These are phyloP conservation scores for Leucocoprinus sp. DNA, from an alignment of 768 basidiomycete species.

Conservation along the genomic window DNA sequence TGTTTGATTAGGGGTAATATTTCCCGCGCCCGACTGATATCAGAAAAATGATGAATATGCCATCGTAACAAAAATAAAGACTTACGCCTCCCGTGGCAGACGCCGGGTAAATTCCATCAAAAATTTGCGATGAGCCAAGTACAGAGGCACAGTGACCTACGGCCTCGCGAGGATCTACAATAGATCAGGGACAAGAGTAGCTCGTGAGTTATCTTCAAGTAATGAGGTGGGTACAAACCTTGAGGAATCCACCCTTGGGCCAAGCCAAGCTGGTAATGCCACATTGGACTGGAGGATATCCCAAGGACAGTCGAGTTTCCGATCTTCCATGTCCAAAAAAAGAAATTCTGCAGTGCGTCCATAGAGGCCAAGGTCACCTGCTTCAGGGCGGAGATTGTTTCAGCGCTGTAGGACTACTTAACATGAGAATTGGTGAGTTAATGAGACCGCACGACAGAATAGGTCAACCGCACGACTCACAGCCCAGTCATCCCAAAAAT, in stretches of 20 bases:
- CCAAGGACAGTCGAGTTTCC: conserved; percentile 68
- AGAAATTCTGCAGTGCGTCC: conserved; percentile 88
- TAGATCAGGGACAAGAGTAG: neutral
- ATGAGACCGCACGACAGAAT: neutral
- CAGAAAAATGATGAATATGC: neutral
- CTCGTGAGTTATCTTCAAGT: conserved; percentile 14
- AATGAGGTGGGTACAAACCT: conserved; percentile 31
- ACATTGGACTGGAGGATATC: conserved; percentile 65
- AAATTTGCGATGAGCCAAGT: conserved; percentile 31
- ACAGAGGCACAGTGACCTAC: conserved; percentile 34
- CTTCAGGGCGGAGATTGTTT: conserved; percentile 50
- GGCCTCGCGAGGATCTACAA: conserved; percentile 38
- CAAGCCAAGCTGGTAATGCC: conserved; percentile 87
- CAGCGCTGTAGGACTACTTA: conserved; percentile 42
- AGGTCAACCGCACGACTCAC: conserved; percentile 20
- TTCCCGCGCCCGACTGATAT: conserved; percentile 44
- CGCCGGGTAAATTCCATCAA: conserved; percentile 45
- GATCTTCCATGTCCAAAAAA: conserved; percentile 98
- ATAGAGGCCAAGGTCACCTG: conserved; percentile 72
- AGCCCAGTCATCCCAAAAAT: conserved; percentile 35
- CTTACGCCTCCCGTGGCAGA: conserved; percentile 66
- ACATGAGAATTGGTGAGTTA: conserved; percentile 10
- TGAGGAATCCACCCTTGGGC: conserved; percentile 80
- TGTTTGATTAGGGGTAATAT: conserved; percentile 45
- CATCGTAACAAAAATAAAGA: conserved; percentile 9